These are phyloP conservation scores for Aeschynomene evenia DNA, from an alignment of 306 rosid species.

Conservation along the genomic window DNA sequence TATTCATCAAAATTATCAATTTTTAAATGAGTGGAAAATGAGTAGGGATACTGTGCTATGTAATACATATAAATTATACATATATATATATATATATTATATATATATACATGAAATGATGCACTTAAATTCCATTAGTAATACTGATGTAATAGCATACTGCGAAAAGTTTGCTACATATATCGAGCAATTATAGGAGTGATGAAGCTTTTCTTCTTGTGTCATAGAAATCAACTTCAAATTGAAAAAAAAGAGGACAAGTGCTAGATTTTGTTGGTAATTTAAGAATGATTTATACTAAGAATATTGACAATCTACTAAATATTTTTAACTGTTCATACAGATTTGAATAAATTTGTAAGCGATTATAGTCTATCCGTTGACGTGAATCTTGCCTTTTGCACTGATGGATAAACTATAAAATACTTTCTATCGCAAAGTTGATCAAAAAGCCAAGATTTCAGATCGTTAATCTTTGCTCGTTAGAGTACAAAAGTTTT, in stretches of 20 bases:
- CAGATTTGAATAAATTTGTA: neutral
- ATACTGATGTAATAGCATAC: neutral
- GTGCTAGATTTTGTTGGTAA: neutral
- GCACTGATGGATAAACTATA: neutral
- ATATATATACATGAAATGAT: neutral
- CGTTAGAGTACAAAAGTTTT: neutral
- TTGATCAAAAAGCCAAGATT: neutral
- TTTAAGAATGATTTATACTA: too few relatives aligned
- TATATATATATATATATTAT: too few relatives aligned
- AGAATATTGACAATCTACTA: too few relatives aligned
- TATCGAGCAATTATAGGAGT: neutral
- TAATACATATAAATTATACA: too few relatives aligned
- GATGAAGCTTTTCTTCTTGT: neutral
- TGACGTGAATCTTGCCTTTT: neutral
- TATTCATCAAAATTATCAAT: too few relatives aligned
- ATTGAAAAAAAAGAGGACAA: too few relatives aligned
- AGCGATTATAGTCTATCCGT: neutral
- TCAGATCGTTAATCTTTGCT: neutral
- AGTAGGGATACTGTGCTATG: too few relatives aligned
- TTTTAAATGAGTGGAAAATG: too few relatives aligned
- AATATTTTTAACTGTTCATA: too few relatives aligned
- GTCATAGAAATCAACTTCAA: neutral
- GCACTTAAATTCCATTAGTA: constrained; percentile 3
- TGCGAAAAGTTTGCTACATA: neutral
- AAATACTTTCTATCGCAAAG: neutral